A percentile compares a stretch with the other conserved stretches of the same genome.
Conservation (phyloP, 2,329 filamentous ascomycete genomes). For the Aspergillus sp. region DNA sequence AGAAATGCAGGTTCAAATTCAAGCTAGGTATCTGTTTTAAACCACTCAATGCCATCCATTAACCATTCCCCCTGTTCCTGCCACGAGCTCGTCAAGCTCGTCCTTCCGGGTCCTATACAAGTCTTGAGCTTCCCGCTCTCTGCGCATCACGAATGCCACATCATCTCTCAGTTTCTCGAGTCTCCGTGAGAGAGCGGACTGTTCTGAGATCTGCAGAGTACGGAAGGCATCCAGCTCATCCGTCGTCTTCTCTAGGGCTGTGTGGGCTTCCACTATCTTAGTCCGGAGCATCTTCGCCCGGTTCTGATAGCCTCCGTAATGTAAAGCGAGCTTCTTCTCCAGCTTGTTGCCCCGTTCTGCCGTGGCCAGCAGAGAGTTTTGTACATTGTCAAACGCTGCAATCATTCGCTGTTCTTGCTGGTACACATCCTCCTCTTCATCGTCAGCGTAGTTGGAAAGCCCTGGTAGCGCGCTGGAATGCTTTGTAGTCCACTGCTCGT, state of each 20-base stretch:
- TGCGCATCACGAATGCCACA: constrained; percentile 73
- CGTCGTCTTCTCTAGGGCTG: constrained; percentile 71
- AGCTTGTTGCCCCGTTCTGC: constrained; percentile 83
- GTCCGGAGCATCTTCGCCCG: constrained; percentile 76
- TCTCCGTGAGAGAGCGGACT: constrained; percentile 71
- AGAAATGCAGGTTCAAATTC: not conserved
- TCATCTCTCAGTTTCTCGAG: constrained; percentile 78
- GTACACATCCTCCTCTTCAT: constrained; percentile 69
- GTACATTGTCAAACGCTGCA: constrained; percentile 72
- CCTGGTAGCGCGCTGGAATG: constrained; percentile 65
- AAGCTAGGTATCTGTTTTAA: constrained; percentile 5
- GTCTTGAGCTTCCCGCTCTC: constrained; percentile 91
- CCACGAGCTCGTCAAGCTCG: constrained; percentile 67
- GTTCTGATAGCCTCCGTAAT: constrained; percentile 87
- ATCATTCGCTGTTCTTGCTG: constrained; percentile 61
- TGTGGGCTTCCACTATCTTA: constrained; percentile 76
- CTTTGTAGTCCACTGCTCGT: constrained; percentile 53
- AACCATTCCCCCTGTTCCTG: constrained; percentile 33
- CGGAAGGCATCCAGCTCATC: constrained; percentile 73
- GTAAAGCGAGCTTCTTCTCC: constrained; percentile 87
- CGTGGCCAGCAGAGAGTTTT: constrained; percentile 70
- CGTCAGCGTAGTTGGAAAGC: constrained; percentile 75
- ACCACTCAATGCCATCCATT: constrained; percentile 43
- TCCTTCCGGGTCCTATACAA: constrained; percentile 74
- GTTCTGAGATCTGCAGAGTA: constrained; percentile 76